Conservation (phyloP, 176 grass and related monocot genomes). For the Raddia distichophylla region DNA sequence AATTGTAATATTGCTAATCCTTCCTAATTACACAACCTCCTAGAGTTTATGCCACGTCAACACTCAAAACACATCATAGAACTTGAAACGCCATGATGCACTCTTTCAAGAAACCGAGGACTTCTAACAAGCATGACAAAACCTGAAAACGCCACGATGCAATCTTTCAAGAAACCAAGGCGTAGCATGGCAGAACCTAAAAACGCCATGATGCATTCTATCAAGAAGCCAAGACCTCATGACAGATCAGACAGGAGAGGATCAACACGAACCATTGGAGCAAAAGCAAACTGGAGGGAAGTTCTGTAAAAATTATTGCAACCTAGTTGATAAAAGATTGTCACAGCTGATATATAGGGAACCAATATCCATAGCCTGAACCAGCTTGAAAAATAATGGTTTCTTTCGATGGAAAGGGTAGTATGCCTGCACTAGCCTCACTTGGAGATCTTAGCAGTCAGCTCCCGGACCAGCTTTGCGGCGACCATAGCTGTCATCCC, state of each 20-base stretch:
- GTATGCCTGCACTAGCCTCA: conserved; percentile 20
- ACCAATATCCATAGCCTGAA: not conserved
- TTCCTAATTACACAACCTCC: not conserved
- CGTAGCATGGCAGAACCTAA: not conserved
- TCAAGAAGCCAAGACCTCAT: not conserved
- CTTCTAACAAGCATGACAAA: not conserved
- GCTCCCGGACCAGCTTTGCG: conserved; percentile 89
- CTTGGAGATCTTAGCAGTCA: conserved; percentile 95
- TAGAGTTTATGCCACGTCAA: not conserved
- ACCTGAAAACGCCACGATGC: not conserved
- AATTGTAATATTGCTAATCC: not conserved
- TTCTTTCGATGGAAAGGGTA: not conserved
- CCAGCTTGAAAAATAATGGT: not conserved
- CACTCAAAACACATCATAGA: no score
- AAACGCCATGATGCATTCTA: not conserved
- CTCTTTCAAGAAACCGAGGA: no score
- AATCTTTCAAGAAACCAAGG: not conserved
- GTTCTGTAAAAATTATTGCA: not conserved
- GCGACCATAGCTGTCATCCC: conserved; percentile 99
- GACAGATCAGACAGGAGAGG: not conserved
- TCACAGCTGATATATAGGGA: conserved; percentile 4
- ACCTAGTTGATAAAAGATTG: not conserved
- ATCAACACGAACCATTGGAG: not conserved
- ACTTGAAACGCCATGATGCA: no score
- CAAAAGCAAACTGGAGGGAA: not conserved